Evolutionary conservation across 331 rosid species (phyloP), one percentile per base, ranked within the genome.

Genomic region (Quercus lobata): DNA sequence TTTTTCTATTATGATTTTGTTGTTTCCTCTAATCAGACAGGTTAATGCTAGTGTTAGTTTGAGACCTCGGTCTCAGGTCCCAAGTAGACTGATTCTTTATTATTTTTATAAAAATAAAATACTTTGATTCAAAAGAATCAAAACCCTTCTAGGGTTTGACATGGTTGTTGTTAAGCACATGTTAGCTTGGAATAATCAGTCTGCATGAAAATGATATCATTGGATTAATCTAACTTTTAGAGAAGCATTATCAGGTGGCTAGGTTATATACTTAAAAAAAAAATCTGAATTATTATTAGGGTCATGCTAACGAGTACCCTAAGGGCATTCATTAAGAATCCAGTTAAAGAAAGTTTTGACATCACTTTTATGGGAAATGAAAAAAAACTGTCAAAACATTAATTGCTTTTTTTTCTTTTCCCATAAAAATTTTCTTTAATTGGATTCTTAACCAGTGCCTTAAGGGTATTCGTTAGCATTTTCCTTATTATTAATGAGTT

Each of bases 21-120:
- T 85, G 96, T 82, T 91, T 85, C 96, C 92, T 83, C 7, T 78
- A 44, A 62, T 80, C 81, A 72, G 85, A 82, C 94, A 85, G 84
- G 82, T 83, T 69, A 73, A 63, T 54, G 53, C 24, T 24, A 55
- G 30, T 49, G 49, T 69, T 27, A 30, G 56, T 44, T 12, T n/a
- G 10, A 76, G 17, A 60, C 32, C 63, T 57, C 16, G 30, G 65
- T 58, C 32, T 58, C 16, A 22, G 24, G 65, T 58, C 6, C 32
- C 65, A 58, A 21, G 25, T 58, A 15, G 29, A 9, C 12, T 58
- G 65, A 12, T 58, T 11, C 25, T n/a, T 8, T 21, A 10, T 1
- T 8, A 9, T 46, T 46, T 46, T 21, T n/a, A 21, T n/a, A 0
- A 11, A 61, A 22, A 25, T 27, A 62, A 19, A 29, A 30, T 7